Conservation (phyloP, 495 filamentous ascomycete genomes). For the Penicillium argentinense region DNA sequence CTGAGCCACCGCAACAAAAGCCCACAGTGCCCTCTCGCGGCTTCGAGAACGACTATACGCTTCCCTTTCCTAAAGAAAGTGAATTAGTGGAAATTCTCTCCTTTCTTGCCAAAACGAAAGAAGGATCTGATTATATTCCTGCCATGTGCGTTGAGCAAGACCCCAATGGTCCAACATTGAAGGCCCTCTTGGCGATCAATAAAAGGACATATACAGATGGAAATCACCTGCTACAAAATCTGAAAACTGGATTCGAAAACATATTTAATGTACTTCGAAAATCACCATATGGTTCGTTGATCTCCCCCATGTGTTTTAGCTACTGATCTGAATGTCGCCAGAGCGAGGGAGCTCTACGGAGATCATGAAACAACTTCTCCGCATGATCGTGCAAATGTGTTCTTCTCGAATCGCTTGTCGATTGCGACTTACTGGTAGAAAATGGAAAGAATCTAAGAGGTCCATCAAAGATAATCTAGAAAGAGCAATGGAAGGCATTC, state of each 20-base stretch:
- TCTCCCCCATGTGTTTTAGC: not conserved
- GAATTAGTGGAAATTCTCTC: constrained; percentile 10
- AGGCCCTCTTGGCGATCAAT: constrained; percentile 15
- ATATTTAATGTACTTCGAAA: constrained; percentile 10
- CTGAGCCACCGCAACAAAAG: too few species aligned
- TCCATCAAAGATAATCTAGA: constrained; percentile 11
- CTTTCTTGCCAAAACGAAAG: constrained; percentile 17
- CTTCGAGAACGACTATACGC: constrained; percentile 6
- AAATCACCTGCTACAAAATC: constrained; percentile 8
- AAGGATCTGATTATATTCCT: constrained; percentile 16
- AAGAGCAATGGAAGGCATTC: constrained; percentile 3
- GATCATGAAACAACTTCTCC: constrained; percentile 1
- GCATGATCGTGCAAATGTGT: constrained; percentile 7
- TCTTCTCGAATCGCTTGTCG: constrained; percentile 12
- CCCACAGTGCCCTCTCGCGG: too few species aligned
- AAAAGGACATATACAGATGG: constrained; percentile 16
- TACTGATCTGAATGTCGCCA: too few species aligned
- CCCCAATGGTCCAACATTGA: not conserved
- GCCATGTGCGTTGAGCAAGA: constrained; percentile 12
- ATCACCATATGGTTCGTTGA: constrained; percentile 11
- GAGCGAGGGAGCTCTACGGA: constrained; percentile 1
- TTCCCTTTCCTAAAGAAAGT: constrained; percentile 13
- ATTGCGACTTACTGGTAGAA: constrained; percentile 8
- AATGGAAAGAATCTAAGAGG: constrained; percentile 1
- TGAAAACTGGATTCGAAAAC: constrained; percentile 12